Conservation (phyloP, 306 rosid genomes). For the Citrullus mucosospermus region DNA sequence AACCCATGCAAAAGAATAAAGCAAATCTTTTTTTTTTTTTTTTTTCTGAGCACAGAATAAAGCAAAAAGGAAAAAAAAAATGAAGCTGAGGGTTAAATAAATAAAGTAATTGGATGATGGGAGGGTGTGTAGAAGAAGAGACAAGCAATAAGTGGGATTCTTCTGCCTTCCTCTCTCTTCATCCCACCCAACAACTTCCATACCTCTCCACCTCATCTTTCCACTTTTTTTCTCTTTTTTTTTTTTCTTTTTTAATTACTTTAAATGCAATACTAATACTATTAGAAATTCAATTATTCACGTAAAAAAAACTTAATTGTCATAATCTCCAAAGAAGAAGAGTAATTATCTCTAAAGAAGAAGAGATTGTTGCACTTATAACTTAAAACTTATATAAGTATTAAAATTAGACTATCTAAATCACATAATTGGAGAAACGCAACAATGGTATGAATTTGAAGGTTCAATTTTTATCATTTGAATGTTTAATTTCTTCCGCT, state of each 20-base stretch:
- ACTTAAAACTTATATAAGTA: no score
- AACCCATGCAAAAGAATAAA: slow-evolving; percentile 4
- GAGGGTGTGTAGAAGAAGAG: slow-evolving; percentile 24
- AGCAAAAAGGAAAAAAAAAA: neutral
- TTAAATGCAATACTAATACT: no score
- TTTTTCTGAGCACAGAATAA: neutral
- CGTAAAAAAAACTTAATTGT: no score
- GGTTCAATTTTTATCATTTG: no score
- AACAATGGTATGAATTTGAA: no score
- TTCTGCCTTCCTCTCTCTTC: neutral
- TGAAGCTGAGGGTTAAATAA: neutral
- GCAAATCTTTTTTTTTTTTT: neutral
- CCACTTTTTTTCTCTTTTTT: neutral
- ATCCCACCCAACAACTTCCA: slow-evolving; percentile 1
- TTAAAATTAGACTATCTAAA: no score
- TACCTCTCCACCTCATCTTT: slow-evolving; percentile 12
- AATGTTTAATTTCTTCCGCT: no score
- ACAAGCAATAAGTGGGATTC: slow-evolving; percentile 58
- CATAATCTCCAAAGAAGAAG: no score
- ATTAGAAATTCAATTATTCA: no score
- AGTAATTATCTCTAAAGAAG: no score
- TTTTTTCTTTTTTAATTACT: neutral
- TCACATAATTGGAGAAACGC: no score
- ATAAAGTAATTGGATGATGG: slow-evolving; percentile 17
- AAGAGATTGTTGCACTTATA: no score